Evolutionary conservation across 352 stramenopile species (phyloP), one percentile per base, ranked within the genome.

Genomic region (Phytophthora idaei): DNA sequence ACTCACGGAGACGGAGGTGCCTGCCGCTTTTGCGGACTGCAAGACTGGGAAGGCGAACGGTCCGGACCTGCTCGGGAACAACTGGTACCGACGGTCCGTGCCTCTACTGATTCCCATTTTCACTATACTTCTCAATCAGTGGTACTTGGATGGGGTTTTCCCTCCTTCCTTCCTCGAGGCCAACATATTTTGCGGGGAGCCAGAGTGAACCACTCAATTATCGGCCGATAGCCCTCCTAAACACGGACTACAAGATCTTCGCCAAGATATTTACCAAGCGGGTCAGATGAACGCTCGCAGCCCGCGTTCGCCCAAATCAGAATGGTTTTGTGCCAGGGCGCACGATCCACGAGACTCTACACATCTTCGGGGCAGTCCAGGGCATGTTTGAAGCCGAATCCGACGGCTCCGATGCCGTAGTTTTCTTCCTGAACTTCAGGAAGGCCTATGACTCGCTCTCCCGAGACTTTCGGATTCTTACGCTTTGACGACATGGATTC

Each of bases 271-370:
- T 57, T 9, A 25, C 45, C 0, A 29, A 9, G 7, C 5, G 57
- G 14, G 9, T 57, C 2, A 27, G 57, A n/a, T 0, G 3, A 7
- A n/a, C 25, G n/a, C 11, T 64, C 5, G 7, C n/a, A 1, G 2
- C 14, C 0, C 8, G 8, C 2, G 46, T 67, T 8, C 50, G 56
- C 41, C 14, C 4, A 0, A 45, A 17, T 1, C 51, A 67, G 21
- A 39, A 17, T 10, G 45, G 45, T 21, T 68, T 62, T 50, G 46
- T 62, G 1, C 53, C 61, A 1, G 45, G 61, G 0, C 21, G 61
- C 0, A 47, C 29, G 1, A 52, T 69, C 46, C 39, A 59, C 32
- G 25, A 48, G 17, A 42, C 61, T 0, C n/a, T 69, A 1, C 34
- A 63, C 21, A 8, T 59, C 2, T 69, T 45, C 15, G 15, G 21